phyloP scores from a whole-genome alignment of 192 early-diverging fungal species.

The Umbelopsis ramanniana region DNA sequence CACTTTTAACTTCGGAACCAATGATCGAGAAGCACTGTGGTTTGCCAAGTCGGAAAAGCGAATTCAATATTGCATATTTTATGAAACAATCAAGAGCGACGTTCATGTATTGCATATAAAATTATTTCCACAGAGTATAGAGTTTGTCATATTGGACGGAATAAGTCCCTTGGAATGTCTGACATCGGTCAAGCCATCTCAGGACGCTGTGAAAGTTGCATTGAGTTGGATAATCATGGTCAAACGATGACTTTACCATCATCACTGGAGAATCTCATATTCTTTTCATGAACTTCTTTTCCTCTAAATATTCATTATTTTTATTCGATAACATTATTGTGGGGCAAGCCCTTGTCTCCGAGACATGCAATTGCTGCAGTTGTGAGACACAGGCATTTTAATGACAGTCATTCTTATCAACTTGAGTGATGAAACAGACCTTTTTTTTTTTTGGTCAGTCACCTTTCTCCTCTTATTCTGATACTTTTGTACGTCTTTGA shows the following conservation, averaged over 20 bases:
- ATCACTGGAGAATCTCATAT: no score
- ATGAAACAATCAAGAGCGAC: background rate
- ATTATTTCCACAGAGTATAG: no score
- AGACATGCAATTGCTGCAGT: background rate
- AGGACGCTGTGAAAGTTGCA: no score
- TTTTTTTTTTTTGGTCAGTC: background rate
- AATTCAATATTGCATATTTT: background rate
- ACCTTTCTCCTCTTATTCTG: background rate
- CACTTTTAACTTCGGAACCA: slow-evolving; percentile 13
- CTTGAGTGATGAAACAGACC: background rate
- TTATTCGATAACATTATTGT: no score
- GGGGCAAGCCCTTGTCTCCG: background rate
- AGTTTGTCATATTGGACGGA: no score
- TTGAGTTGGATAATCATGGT: no score
- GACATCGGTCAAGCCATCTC: background rate
- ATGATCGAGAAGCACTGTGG: background rate
- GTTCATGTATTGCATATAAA: no score
- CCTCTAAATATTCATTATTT: no score
- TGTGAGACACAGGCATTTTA: background rate
- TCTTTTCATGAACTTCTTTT: no score
- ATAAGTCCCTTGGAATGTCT: background rate
- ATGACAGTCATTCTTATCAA: background rate
- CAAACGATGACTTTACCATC: no score
- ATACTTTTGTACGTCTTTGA: background rate
- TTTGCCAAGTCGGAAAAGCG: background rate